Conservation (phyloP, 805 yeast species). For the Vanderwaltozyma yarrowii region DNA sequence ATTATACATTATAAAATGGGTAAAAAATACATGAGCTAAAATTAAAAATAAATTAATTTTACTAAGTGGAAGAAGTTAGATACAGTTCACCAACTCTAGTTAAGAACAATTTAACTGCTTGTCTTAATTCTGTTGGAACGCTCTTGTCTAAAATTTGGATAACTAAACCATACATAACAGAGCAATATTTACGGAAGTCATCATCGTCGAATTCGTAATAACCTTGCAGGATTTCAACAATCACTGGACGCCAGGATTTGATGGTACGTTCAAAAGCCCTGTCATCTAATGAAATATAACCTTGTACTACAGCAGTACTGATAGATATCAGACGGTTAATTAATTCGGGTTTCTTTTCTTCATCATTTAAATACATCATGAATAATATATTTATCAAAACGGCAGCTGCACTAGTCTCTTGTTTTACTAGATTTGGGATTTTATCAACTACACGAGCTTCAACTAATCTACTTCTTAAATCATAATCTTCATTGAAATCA, state of each 20-base stretch:
- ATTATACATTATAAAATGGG: background rate
- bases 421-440: conserved; percentile 82
- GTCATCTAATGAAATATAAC: conserved; percentile 66
- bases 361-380: conserved; percentile 47
- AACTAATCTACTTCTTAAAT: conserved; percentile 79
- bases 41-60: no score
- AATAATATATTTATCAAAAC: conserved; percentile 75
- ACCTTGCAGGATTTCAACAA: conserved; percentile 78
- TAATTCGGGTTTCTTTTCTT: conserved; percentile 40
- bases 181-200: conserved; percentile 53
- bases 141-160: conserved; percentile 51
- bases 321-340: conserved; percentile 44
- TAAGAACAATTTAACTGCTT: conserved; percentile 50
- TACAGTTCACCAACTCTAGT: conserved; percentile 44
- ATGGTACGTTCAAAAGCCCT: conserved; percentile 68
- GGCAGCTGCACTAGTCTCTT: conserved; percentile 84
- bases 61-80: conserved; percentile 7
- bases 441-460: conserved; percentile 88
- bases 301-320: conserved; percentile 58
- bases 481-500: conserved; percentile 80
- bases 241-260: conserved; percentile 84
- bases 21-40: background rate
- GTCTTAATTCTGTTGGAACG: conserved; percentile 50
- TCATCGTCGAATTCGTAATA: conserved; percentile 63
- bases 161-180: conserved; percentile 50